Conservation (phyloP, 805 yeast species). For the Torulaspora delbrueckii region DNA sequence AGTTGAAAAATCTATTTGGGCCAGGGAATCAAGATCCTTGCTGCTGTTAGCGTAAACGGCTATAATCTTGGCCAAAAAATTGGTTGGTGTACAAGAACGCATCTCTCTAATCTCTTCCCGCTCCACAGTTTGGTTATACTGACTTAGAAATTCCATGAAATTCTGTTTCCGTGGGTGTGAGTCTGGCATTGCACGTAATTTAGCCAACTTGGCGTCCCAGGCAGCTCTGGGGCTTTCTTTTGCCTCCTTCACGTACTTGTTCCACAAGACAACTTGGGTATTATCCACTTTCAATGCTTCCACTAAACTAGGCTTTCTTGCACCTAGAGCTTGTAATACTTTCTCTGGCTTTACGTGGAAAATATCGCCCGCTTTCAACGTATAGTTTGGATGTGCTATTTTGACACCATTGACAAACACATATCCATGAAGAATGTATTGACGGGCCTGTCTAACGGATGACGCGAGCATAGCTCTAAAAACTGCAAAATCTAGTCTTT, state of each 20-base stretch:
- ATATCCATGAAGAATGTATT: slow-evolving; percentile 71
- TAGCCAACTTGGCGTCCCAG: slow-evolving; percentile 28
- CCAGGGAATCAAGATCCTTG: slow-evolving; percentile 20
- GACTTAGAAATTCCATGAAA: slow-evolving; percentile 22
- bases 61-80: slow-evolving; percentile 44
- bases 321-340: slow-evolving; percentile 81
- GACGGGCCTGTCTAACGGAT: slow-evolving; percentile 89
- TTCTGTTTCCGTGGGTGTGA: slow-evolving; percentile 26
- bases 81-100: slow-evolving; percentile 41
- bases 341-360: slow-evolving; percentile 81
- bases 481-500: slow-evolving; percentile 81
- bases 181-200: slow-evolving; percentile 22
- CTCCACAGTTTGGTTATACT: slow-evolving; percentile 25
- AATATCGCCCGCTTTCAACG: slow-evolving; percentile 77
- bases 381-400: slow-evolving; percentile 73
- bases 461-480: slow-evolving; percentile 93
- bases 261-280: slow-evolving; percentile 71
- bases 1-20: slow-evolving; percentile 33
- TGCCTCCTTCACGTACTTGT: slow-evolving; percentile 59
- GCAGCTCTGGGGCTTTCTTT: slow-evolving; percentile 39
- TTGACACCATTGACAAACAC: slow-evolving; percentile 82
- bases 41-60: slow-evolving; percentile 20
- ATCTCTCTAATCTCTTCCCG: slow-evolving; percentile 21
- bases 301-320: slow-evolving; percentile 69
- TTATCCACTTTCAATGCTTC: slow-evolving; percentile 66